phyloP scores from a whole-genome alignment of 2,329 filamentous ascomycete species.

The Elsinoe arachidis region DNA sequence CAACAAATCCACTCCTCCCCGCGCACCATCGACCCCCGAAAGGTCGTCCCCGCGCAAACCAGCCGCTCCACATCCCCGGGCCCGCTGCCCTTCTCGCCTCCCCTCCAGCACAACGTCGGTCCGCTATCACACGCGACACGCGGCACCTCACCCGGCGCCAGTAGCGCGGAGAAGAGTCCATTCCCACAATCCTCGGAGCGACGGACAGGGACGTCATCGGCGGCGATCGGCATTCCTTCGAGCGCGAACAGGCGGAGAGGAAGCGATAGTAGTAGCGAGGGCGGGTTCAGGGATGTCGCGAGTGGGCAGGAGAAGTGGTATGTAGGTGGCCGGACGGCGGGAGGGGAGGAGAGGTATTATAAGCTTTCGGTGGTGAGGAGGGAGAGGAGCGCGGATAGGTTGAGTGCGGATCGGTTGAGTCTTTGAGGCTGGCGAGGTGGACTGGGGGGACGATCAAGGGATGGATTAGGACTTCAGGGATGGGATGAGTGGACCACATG shows the following conservation, averaged over 20 bases:
- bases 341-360: conserved; percentile 73
- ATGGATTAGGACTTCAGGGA: not conserved
- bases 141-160: conserved; percentile 23
- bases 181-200: not conserved
- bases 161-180: not conserved
- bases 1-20: conserved; percentile 22
- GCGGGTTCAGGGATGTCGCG: conserved; percentile 62
- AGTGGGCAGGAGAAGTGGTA: conserved; percentile 74
- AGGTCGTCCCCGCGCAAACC: conserved; percentile 32
- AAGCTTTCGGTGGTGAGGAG: conserved; percentile 68
- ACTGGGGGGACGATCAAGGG: not conserved
- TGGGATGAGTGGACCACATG: not conserved
- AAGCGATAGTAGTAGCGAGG: conserved; percentile 66
- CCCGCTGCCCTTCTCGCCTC: conserved; percentile 29
- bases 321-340: conserved; percentile 66
- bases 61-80: conserved; percentile 26
- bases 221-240: conserved; percentile 10
- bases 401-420: conserved; percentile 67
- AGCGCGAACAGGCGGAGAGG: conserved; percentile 44
- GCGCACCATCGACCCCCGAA: conserved; percentile 32
- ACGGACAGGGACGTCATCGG: not conserved
- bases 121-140: conserved; percentile 29
- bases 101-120: conserved; percentile 30
- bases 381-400: conserved; percentile 62
- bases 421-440: conserved; percentile 49